Percentiles rank a stretch among this genome's conserved stretches.
These are phyloP conservation scores for Cutaneotrichosporon arboriforme DNA, from an alignment of 1,284 basidiomycete species.

Conservation along the genomic window DNA sequence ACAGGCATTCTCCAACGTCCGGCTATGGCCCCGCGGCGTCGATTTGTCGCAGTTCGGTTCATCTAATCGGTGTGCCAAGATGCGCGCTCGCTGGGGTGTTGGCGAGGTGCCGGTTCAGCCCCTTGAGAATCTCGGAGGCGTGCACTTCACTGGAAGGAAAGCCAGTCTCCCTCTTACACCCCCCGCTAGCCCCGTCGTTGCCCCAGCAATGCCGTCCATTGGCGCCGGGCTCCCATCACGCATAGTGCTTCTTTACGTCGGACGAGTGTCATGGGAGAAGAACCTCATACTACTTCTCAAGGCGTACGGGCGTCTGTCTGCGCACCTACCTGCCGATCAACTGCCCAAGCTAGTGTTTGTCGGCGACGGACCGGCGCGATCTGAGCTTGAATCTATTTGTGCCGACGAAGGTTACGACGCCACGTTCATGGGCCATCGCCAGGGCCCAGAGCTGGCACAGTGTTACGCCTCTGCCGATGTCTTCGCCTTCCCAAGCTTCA, in stretches of 20 bases:
- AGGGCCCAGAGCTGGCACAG: slow-evolving; percentile 47
- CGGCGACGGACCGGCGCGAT: slow-evolving; percentile 55
- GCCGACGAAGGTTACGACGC: slow-evolving; percentile 49
- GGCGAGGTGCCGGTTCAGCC: slow-evolving; percentile 14
- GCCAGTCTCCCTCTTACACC: slow-evolving; percentile 41
- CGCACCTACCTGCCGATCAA: slow-evolving; percentile 18
- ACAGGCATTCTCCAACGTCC: slow-evolving; percentile 51
- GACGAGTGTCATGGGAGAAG: slow-evolving; percentile 55
- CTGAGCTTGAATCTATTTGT: slow-evolving; percentile 51
- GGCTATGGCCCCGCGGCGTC: slow-evolving; percentile 55
- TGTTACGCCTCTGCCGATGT: slow-evolving; percentile 55
- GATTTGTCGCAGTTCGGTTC: slow-evolving; percentile 50
- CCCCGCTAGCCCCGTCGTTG: slow-evolving; percentile 30
- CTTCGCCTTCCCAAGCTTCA: slow-evolving; percentile 55
- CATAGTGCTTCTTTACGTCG: slow-evolving; percentile 45
- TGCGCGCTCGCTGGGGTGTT: slow-evolving; percentile 52
- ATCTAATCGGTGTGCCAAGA: slow-evolving; percentile 44
- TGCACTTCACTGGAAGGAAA: slow-evolving; percentile 43
- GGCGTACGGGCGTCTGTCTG: slow-evolving; percentile 48
- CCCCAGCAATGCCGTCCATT: slow-evolving; percentile 12
- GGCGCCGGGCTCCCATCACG: slow-evolving; percentile 21
- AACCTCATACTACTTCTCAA: slow-evolving; percentile 55
- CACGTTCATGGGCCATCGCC: slow-evolving; percentile 53
- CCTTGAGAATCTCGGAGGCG: slow-evolving; percentile 20
- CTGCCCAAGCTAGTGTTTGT: slow-evolving; percentile 55